phyloP scores from a whole-genome alignment of 1,284 basidiomycete species.

The Ganoderma meredithae region DNA sequence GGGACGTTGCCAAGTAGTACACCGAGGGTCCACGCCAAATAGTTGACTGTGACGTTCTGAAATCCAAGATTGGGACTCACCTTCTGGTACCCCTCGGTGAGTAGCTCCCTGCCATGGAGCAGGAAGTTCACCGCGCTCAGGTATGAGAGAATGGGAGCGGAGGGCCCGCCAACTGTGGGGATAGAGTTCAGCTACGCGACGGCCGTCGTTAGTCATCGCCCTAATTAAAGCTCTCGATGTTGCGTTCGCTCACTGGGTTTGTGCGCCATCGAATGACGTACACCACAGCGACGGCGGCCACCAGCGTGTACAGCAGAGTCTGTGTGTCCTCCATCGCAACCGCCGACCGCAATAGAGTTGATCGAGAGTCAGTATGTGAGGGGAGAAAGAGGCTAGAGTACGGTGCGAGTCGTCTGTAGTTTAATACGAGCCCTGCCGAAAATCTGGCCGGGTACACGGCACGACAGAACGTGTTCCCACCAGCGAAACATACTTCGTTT shows the following conservation, averaged over 20 bases:
- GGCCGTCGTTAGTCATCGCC: neutral
- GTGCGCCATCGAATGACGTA: constrained; percentile 5
- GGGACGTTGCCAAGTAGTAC: neutral
- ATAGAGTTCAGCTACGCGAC: constrained; percentile 6
- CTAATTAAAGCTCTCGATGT: neutral
- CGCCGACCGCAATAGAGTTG: neutral
- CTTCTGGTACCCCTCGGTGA: constrained; percentile 42
- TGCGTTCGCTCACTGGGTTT: constrained; percentile 3
- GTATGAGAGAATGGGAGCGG: constrained; percentile 32
- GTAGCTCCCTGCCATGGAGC: constrained; percentile 31
- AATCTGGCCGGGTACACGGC: neutral
- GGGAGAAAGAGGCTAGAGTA: neutral
- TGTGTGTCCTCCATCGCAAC: constrained; percentile 3
- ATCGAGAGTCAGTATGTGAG: neutral
- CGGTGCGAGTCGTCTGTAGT: neutral
- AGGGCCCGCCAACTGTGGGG: constrained; percentile 1
- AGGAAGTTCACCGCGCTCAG: constrained; percentile 32
- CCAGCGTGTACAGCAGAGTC: constrained; percentile 4
- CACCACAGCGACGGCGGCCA: neutral
- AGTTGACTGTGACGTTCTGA: too few species aligned
- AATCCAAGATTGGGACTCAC: constrained; percentile 28
- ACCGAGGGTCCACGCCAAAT: too few species aligned
- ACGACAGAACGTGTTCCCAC: neutral
- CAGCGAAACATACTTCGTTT: neutral
- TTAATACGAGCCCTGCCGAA: neutral